These are phyloP conservation scores for Stephania japonica DNA, from an alignment of 164 flowering plant species.

Conservation along the genomic window DNA sequence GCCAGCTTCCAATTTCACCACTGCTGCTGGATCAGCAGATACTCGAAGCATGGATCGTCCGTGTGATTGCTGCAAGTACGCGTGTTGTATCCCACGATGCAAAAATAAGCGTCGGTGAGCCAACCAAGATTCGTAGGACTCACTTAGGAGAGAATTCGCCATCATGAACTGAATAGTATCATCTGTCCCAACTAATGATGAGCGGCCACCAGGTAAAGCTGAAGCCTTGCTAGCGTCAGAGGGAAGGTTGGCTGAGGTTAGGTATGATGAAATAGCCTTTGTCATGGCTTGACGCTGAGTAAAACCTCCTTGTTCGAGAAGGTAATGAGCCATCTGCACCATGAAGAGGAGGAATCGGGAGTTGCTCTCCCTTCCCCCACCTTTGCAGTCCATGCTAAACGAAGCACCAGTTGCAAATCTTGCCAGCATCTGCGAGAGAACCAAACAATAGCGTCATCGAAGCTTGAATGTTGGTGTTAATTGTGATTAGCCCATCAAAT, in stretches of 20 bases:
- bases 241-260: conserved; percentile 25
- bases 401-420: conserved; percentile 97
- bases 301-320: conserved; percentile 73
- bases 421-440: conserved; percentile 75
- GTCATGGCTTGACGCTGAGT: conserved; percentile 55
- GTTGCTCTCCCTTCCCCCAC: conserved; percentile 97
- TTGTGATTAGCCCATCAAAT: background rate
- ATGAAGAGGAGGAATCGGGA: conserved; percentile 85
- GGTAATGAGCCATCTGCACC: conserved; percentile 93
- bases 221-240: conserved; percentile 18
- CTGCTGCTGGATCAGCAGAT: conserved; percentile 31
- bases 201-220: conserved; percentile 33
- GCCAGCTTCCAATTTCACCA: conserved; percentile 25
- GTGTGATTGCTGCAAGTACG: conserved; percentile 81
- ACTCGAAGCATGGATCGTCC: conserved; percentile 44
- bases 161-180: conserved; percentile 98
- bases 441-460: background rate
- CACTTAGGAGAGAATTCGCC: conserved; percentile 87
- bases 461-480: no score
- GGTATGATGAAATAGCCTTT: conserved; percentile 53
- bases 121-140: conserved; percentile 87
- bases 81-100: conserved; percentile 88
- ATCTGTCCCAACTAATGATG: conserved; percentile 54
- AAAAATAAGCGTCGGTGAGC: conserved; percentile 74
- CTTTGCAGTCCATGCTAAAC: conserved; percentile 77